Evolutionary conservation across 768 basidiomycete species (phyloP).

Genomic region (Lactarius quietus): DNA sequence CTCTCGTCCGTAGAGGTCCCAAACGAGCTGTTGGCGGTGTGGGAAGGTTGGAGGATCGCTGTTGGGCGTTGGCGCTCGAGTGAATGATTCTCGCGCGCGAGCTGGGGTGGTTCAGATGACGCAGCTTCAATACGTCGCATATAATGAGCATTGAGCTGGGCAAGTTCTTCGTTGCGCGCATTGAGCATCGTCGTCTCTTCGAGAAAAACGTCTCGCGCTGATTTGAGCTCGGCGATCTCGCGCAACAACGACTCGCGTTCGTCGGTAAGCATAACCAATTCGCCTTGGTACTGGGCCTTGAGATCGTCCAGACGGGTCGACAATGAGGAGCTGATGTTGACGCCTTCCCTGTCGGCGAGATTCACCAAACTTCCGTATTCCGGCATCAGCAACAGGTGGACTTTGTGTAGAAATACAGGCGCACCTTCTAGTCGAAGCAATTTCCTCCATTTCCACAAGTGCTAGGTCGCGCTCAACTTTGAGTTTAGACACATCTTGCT

Average conservation of each 20-base stretch:
- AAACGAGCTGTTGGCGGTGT: conserved; percentile 20
- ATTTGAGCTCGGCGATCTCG: conserved; percentile 84
- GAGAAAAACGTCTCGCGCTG: conserved; percentile 78
- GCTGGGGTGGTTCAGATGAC: conserved; percentile 5
- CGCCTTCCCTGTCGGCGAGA: conserved; percentile 24
- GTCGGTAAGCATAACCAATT: conserved; percentile 78
- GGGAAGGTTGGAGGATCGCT: background rate
- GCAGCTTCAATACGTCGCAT: conserved; percentile 65
- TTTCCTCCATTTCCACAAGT: conserved; percentile 90
- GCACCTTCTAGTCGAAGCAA: conserved; percentile 71
- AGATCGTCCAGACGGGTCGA: conserved; percentile 83
- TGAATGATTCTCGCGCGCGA: conserved; percentile 10
- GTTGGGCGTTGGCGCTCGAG: conserved; percentile 12
- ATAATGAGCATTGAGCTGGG: conserved; percentile 82
- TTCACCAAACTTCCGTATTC: conserved; percentile 26
- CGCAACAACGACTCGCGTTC: conserved; percentile 75
- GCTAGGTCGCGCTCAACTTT: conserved; percentile 89
- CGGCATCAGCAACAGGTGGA: background rate
- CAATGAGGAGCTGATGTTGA: conserved; percentile 56
- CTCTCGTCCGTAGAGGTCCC: conserved; percentile 43
- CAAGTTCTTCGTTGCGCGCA: conserved; percentile 88
- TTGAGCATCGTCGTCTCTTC: conserved; percentile 92
- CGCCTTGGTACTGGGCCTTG: conserved; percentile 82
- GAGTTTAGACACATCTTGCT: conserved; percentile 82
- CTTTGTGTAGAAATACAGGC: conserved; percentile 27